Evolutionary conservation across 225 moss, liverwort and hornwort genomes (phyloP).

Genomic region (Pseudoscleropodium purum): DNA sequence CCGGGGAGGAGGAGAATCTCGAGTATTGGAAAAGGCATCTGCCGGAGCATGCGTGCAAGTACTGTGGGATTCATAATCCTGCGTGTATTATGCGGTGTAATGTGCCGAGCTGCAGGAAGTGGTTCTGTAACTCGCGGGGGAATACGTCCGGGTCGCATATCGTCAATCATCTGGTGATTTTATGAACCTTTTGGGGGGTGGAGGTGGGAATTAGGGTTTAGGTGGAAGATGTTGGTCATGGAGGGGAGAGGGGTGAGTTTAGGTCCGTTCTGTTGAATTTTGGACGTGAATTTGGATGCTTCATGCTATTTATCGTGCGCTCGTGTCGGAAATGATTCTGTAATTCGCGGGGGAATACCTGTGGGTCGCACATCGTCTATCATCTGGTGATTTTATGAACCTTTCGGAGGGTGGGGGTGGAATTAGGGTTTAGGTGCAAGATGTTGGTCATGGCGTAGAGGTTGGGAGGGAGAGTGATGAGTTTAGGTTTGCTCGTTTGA

Average conservation of each 20-base stretch:
- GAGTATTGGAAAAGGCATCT: slow-evolving; percentile 92
- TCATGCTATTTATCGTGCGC: slow-evolving; percentile 11
- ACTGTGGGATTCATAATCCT: slow-evolving; percentile 80
- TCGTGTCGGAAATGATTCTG: slow-evolving; percentile 8
- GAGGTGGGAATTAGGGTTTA: slow-evolving; percentile 5
- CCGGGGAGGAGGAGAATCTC: slow-evolving; percentile 69
- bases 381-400: slow-evolving; percentile 32
- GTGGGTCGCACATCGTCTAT: slow-evolving; percentile 67
- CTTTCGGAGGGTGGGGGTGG: background rate
- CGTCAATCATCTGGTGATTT: slow-evolving; percentile 86
- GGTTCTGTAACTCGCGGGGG: slow-evolving; percentile 69
- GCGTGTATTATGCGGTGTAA: slow-evolving; percentile 57
- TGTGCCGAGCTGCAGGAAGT: slow-evolving; percentile 50
- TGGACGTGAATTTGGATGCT: background rate
- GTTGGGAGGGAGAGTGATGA: background rate
- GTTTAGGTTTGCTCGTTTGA: background rate
- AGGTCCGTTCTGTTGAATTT: background rate
- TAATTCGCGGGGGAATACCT: slow-evolving; percentile 42
- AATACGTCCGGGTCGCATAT: slow-evolving; percentile 97
- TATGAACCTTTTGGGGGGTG: background rate
- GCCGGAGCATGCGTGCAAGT: slow-evolving; percentile 99
- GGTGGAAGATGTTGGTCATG: background rate
- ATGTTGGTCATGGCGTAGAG: background rate
- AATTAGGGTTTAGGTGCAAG: slow-evolving; percentile 7
- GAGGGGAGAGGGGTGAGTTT: background rate